Conservation (phyloP, 2,329 filamentous ascomycete species). For the Teratosphaeria destructans region DNA sequence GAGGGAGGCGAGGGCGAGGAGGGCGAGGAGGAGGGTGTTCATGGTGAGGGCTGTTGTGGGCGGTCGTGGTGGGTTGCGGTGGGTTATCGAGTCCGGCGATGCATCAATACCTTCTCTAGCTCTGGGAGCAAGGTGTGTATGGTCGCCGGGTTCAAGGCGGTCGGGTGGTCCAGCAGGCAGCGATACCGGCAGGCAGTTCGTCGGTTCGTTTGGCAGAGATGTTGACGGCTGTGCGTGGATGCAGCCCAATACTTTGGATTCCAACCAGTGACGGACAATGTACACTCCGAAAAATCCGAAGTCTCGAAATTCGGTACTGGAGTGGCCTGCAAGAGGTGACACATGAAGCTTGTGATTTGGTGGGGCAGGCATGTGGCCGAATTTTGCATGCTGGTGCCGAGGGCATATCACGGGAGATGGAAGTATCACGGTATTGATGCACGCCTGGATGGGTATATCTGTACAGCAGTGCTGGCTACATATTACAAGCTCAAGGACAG, state of each 20-base stretch:
- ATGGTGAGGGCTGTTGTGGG: neutral
- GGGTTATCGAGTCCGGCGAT: neutral
- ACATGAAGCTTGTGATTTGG: neutral
- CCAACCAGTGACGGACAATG: neutral
- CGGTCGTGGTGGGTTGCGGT: neutral
- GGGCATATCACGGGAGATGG: neutral
- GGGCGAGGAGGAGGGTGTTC: conserved; percentile 17
- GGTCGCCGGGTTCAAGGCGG: neutral
- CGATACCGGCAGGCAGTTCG: neutral
- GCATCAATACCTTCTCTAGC: neutral
- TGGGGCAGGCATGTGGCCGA: neutral
- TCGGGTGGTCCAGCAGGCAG: neutral
- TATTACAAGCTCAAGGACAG: neutral
- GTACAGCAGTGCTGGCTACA: neutral
- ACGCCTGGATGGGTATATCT: neutral
- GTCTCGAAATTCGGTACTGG: neutral
- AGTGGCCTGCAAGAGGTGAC: neutral
- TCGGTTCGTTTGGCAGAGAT: neutral
- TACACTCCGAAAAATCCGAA: neutral
- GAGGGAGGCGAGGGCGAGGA: conserved; percentile 16
- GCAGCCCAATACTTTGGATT: neutral
- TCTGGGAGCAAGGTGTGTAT: neutral
- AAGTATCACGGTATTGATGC: neutral
- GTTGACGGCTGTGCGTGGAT: neutral
- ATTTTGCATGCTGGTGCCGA: neutral